phyloP scores from a whole-genome alignment of 495 filamentous ascomycete species.

The Bryoglossum gracile region DNA sequence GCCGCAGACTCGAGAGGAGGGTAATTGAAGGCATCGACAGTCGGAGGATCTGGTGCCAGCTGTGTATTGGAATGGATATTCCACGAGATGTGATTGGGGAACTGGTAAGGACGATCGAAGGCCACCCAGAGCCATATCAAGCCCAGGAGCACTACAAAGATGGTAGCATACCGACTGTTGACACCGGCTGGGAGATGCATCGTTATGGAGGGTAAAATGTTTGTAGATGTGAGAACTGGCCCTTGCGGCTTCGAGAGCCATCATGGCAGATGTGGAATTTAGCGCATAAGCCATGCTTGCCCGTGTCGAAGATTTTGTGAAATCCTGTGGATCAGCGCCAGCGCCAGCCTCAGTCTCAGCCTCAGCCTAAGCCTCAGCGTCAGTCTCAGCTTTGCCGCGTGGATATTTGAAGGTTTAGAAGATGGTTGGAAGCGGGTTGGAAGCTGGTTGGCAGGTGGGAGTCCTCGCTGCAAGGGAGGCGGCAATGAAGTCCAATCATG shows the following conservation, averaged over 20 bases:
- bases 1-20: conserved; percentile 10
- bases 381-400: no score
- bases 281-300: no score
- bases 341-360: no score
- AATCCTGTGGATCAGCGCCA: no score
- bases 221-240: neutral
- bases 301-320: no score
- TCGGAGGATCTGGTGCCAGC: no score
- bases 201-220: neutral
- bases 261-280: neutral
- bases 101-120: conserved; percentile 10
- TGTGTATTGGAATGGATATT: conserved; percentile 9
- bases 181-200: conserved; percentile 7
- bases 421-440: no score
- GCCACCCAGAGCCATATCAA: conserved; percentile 19
- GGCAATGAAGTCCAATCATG: no score
- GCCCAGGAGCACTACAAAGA: conserved; percentile 6
- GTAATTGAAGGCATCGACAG: conserved; percentile 20
- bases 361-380: no score
- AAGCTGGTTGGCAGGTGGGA: no score
- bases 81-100: conserved; percentile 5
- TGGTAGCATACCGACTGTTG: conserved; percentile 11
- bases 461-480: no score
- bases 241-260: neutral
- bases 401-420: no score